These are phyloP conservation scores for Juglanconis oblonga DNA, from an alignment of 2,329 filamentous ascomycete genomes.

Conservation along the genomic window DNA sequence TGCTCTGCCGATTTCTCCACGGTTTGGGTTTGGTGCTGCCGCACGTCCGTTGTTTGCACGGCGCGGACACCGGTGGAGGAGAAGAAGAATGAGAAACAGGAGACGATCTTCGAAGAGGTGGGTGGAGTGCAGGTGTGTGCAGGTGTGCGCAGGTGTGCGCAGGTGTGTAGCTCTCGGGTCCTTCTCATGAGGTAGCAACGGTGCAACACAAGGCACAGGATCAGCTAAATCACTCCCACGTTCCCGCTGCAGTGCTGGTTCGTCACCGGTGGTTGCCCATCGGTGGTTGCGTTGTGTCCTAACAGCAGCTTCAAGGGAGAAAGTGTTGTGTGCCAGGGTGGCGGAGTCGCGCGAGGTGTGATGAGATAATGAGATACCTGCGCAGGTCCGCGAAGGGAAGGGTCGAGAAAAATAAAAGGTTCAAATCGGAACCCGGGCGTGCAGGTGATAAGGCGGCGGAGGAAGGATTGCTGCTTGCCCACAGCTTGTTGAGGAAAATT, in stretches of 20 bases:
- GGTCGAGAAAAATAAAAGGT: neutral
- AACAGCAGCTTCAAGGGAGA: neutral
- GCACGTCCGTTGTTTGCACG: neutral
- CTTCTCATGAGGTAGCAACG: slow-evolving; percentile 1
- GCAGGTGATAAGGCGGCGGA: slow-evolving; percentile 7
- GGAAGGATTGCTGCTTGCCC: neutral
- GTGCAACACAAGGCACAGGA: neutral
- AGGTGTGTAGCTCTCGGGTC: neutral
- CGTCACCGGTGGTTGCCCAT: neutral
- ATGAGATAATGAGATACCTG: neutral
- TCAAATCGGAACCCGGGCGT: neutral
- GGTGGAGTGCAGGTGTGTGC: neutral
- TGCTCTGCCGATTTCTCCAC: neutral
- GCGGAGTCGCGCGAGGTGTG: slow-evolving; percentile 10
- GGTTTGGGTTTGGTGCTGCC: neutral
- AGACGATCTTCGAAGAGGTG: neutral
- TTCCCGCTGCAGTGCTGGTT: neutral
- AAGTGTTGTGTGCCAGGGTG: neutral
- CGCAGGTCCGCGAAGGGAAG: slow-evolving; percentile 4
- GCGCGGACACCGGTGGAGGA: neutral
- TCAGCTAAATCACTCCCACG: neutral
- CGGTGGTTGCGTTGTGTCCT: neutral
- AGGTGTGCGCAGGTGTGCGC: neutral
- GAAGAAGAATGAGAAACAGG: neutral
- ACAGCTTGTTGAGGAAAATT: neutral